Evolutionary conservation across 2,329 filamentous ascomycete species (phyloP).

Genomic region (Zasmidium citrigriseum): DNA sequence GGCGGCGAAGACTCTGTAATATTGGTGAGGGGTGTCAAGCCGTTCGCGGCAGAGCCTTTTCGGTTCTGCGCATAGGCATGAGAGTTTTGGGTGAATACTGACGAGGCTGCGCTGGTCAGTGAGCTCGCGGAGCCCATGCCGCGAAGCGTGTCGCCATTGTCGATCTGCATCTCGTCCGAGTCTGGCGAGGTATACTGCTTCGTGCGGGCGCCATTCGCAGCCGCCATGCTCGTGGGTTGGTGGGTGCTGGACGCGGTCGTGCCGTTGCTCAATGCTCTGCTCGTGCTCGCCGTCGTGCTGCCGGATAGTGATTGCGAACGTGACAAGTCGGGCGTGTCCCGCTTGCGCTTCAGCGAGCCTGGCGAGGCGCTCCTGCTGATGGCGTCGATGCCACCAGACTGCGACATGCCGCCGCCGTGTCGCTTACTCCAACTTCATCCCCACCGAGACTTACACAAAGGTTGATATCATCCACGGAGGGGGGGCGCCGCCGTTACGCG

Average conservation of each 20-base stretch:
- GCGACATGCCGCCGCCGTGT: conserved; percentile 32
- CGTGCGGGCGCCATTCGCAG: conserved; percentile 15
- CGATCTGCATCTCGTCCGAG: conserved; percentile 34
- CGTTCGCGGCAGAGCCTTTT: conserved; percentile 54
- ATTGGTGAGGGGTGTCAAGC: conserved; percentile 63
- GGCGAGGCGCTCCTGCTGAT: conserved; percentile 24
- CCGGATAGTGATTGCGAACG: conserved; percentile 17
- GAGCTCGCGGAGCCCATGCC: conserved; percentile 73
- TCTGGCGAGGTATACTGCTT: conserved; percentile 32
- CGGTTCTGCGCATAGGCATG: conserved; percentile 57
- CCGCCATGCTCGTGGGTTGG: not conserved
- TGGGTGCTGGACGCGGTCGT: conserved; percentile 2
- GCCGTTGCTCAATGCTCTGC: conserved; percentile 14
- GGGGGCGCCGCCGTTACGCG: not conserved
- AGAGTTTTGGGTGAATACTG: conserved; percentile 64
- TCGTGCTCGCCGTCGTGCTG: conserved; percentile 9
- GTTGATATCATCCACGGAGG: conserved; percentile 1
- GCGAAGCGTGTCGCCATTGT: conserved; percentile 66
- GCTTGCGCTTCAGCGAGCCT: conserved; percentile 33
- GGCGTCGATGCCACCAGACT: conserved; percentile 26
- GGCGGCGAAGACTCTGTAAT: conserved; percentile 66
- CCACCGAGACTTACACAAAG: conserved; percentile 3
- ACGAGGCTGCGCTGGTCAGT: conserved; percentile 63
- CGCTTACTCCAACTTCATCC: conserved; percentile 1
- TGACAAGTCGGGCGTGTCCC: conserved; percentile 15